A percentile compares a stretch with the other conserved stretches of the same genome.
Conservation (phyloP, 495 filamentous ascomycete genomes). For the Acidomyces sp. region DNA sequence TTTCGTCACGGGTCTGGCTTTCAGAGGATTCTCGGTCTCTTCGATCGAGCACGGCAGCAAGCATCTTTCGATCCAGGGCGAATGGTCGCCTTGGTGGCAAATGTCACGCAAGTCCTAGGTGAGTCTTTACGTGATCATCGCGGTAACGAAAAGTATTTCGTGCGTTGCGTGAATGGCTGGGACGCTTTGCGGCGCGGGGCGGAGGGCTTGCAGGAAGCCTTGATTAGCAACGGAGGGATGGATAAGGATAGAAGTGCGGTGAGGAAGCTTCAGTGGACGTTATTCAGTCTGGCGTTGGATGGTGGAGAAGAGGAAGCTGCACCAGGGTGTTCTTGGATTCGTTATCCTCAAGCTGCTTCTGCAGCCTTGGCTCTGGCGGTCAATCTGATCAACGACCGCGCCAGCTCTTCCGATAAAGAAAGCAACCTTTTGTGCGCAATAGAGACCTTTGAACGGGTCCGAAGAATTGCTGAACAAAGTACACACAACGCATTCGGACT, state of each 20-base stretch:
- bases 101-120: not conserved
- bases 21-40: slow-evolving; percentile 46
- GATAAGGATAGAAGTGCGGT: too few relatives aligned
- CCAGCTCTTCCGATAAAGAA: too few relatives aligned
- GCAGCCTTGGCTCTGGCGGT: too few relatives aligned
- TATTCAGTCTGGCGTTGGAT: too few relatives aligned
- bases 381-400: too few relatives aligned
- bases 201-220: not conserved
- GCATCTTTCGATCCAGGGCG: not conserved
- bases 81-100: not conserved
- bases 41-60: not conserved
- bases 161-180: not conserved
- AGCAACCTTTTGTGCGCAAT: too few relatives aligned
- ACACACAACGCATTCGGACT: not conserved
- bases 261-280: too few relatives aligned
- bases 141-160: slow-evolving; percentile 1
- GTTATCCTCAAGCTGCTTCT: too few relatives aligned
- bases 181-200: not conserved
- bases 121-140: not conserved
- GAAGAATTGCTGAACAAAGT: not conserved
- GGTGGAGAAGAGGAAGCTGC: too few relatives aligned
- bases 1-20: slow-evolving; percentile 79
- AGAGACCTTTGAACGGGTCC: too few relatives aligned
- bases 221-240: too few relatives aligned
- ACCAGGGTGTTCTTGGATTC: too few relatives aligned